A percentile compares a stretch with the other conserved stretches of the same genome.
These are phyloP conservation scores for Camelina hispida DNA, from an alignment of 345 rosid species.

Conservation along the genomic window DNA sequence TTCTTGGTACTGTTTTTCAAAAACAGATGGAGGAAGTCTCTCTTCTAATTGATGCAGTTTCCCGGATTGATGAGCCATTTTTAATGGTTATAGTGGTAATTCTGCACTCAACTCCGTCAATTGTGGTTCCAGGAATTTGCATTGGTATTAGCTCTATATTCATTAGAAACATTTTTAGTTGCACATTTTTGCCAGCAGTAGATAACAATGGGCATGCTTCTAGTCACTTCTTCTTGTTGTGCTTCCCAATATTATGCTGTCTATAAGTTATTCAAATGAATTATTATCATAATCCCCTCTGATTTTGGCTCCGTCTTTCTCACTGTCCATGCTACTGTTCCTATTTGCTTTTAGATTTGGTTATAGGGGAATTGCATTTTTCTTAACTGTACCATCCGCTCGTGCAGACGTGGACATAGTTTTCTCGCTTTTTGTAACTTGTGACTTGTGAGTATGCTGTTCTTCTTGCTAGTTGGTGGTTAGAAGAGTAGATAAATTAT, in stretches of 20 bases:
- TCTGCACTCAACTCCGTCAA: slow-evolving; percentile 97
- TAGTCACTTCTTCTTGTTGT: slow-evolving; percentile 20
- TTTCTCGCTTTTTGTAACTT: slow-evolving; percentile 1
- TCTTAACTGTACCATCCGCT: slow-evolving; percentile 5
- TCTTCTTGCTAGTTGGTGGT: slow-evolving; percentile 15
- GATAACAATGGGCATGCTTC: slow-evolving; percentile 27
- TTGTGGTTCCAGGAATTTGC: slow-evolving; percentile 95
- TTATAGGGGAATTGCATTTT: slow-evolving; percentile 11
- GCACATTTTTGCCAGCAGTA: slow-evolving; percentile 42
- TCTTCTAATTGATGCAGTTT: slow-evolving; percentile 81
- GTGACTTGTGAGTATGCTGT: slow-evolving; percentile 6
- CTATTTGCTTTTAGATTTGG: slow-evolving; percentile 14
- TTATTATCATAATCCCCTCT: background rate
- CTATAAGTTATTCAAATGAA: slow-evolving; percentile 1
- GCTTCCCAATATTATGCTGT: slow-evolving; percentile 14
- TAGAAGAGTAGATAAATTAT: background rate
- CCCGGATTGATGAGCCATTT: slow-evolving; percentile 96
- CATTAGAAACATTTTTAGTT: slow-evolving; percentile 50
- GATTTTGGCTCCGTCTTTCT: background rate
- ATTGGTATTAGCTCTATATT: slow-evolving; percentile 94
- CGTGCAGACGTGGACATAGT: background rate
- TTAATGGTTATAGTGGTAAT: slow-evolving; percentile 98
- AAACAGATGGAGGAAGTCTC: slow-evolving; percentile 94
- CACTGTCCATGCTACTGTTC: slow-evolving; percentile 1
- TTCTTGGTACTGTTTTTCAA: slow-evolving; percentile 43